Base-by-base conservation (phyloP, 2,329 filamentous ascomycete species). In the Ampelomyces quisqualis region DNA sequence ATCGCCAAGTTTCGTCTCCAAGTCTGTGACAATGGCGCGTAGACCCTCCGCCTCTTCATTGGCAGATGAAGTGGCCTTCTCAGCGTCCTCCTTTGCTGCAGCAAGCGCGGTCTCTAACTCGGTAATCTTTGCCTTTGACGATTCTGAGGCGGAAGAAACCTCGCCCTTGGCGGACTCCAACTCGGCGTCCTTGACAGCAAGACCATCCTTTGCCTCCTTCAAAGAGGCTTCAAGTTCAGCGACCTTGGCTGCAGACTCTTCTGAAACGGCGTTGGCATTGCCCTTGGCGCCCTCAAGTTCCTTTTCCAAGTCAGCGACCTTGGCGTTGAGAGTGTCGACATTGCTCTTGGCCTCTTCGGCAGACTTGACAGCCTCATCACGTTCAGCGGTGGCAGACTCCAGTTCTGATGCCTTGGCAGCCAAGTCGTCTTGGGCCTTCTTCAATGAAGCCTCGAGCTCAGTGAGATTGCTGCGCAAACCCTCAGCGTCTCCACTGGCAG, bases 241-340 rank as follows among this genome's bases (percentile, higher is more conserved):
- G 19, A 58, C 50, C 50, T 58, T 57, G 2, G 53, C 41, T 23
- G 43, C 45, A 7, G 52, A 53, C 9, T 34, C 45, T 17, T 62
- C 58, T 6, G 49, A 40, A 14, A 40, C 47, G 40, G 55, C 53
- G 38, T 32, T 48, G 26, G 43, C 48, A 4, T 51, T 47, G 23
- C 31, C 42, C 38, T 53, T 52, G 4, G 52, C 49, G 21, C 23
- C 40, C 35, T 54, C 49, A 4, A 60, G 34, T 27, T 60, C 61
- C 34, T 49, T 50, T 15, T 55, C 60, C 8, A 65, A 53, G 31
- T 62, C 59, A 14, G 56, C 29, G 14, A 64, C 51, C 43, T 63
- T 57, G 7, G 52, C 40, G 23, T 44, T 54, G 15, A 56, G 50
- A 14, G 47, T 38, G 8, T 58, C 53, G 29, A 59, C 46, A 10